Evolutionary conservation across 148 eudicot species (phyloP), one percentile per base, ranked within the genome.

Genomic region (Cornus florida): DNA sequence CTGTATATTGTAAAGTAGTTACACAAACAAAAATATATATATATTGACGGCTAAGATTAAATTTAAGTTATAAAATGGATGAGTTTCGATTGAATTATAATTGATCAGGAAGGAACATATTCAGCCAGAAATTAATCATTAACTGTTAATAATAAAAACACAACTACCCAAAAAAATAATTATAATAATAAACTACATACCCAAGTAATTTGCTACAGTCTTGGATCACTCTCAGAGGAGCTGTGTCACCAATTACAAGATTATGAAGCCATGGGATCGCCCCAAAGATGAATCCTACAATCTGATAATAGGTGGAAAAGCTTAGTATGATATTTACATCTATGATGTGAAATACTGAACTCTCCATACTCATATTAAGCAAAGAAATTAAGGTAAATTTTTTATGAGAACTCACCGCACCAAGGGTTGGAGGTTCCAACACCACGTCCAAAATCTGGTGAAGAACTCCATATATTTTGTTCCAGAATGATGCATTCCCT

Each of bases 151-250:
- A 9, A 43, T 43, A 4, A 6, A 6, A 39, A 39, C 43, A 0
- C 43, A 4, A 4, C 1, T 1, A 7, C 43, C 43, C 0, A 39
- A 39, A 50, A 2, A 7, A 60, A 71, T n/a, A n/a, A n/a, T n/a
- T 24, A 3, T 13, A 46, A 56, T n/a, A 39, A 9, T 35, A 39
- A 14, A 67, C 48, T 41, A 82, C 88, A 14, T 85, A 93, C 98
- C 98, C 98, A 35, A 95, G 93, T 83, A 95, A 72, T 77, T 80
- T 80, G 74, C 90, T 23, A 60, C 90, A 84, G 78, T 91, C 94
- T 84, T 95, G 93, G 46, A 95, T 86, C 74, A 95, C 96, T 70
- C 87, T 88, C 53, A 95, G 78, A 39, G 98, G 98, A 67, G 98
- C 98, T 43, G 24, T 31, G 10, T 89, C 93, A 62, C 96, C 96